A percentile compares a stretch with the other conserved stretches of the same genome.
These are phyloP conservation scores for Aulographum hederae DNA, from an alignment of 2,329 filamentous ascomycete genomes.

Conservation along the genomic window DNA sequence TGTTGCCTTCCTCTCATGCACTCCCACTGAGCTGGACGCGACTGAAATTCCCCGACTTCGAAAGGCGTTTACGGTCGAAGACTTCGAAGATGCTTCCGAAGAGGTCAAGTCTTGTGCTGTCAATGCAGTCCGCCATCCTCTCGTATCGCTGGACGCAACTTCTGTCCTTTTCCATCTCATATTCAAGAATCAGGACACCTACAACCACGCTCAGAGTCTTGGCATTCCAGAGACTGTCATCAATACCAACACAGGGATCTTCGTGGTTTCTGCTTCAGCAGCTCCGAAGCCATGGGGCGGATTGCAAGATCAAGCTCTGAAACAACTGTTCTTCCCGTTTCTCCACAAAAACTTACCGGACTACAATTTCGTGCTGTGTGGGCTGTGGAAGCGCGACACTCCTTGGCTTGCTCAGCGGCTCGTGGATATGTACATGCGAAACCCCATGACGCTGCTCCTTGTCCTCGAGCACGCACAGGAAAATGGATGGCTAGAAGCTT, in stretches of 20 bases:
- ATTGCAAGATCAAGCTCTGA: constrained; percentile 57
- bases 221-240: constrained; percentile 42
- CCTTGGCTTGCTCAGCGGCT: constrained; percentile 71
- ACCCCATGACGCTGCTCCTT: constrained; percentile 46
- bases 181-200: constrained; percentile 37
- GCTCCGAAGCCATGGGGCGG: constrained; percentile 61
- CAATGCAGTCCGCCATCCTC: constrained; percentile 61
- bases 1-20: constrained; percentile 64
- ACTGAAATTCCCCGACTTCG: constrained; percentile 69
- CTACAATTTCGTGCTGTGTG: constrained; percentile 77
- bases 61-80: constrained; percentile 51
- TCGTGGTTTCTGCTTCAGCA: constrained; percentile 60
- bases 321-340: constrained; percentile 67
- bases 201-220: constrained; percentile 35
- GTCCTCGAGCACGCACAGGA: constrained; percentile 67
- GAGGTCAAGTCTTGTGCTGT: constrained; percentile 41
- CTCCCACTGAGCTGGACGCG: constrained; percentile 60
- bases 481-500: constrained; percentile 67
- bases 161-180: constrained; percentile 46
- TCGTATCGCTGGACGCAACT: constrained; percentile 76
- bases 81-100: constrained; percentile 42
- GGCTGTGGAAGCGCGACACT: constrained; percentile 78
- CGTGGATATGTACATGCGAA: constrained; percentile 54
- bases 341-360: constrained; percentile 53
- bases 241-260: constrained; percentile 58